Evolutionary conservation across 73 alveolate species (phyloP), one percentile per base, ranked within the genome.

Genomic region (Paramecium biaurelia): DNA sequence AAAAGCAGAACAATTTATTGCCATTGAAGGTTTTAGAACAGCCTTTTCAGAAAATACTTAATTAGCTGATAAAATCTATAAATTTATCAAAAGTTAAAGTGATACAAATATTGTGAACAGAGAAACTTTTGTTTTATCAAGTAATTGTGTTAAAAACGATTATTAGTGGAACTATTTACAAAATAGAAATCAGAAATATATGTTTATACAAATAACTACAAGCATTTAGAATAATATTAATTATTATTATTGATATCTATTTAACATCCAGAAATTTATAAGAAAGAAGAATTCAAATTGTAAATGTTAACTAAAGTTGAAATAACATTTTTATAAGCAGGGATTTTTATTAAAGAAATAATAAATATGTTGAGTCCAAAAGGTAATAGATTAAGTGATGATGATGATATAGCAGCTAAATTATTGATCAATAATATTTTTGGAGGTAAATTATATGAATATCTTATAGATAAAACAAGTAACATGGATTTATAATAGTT

Each of bases 371-470:
- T 74, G 58, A 74, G 87, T 74, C 59, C 57, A 74, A 74, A 74
- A 43, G 87, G 87, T 1, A 35, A 74, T 21, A 74, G 12, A 74
- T 74, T 74, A 35, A 74, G 87, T 37, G 34, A 38, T n/a, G 87
- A 74, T 35, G 87, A 74, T 74, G 87, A 74, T 74, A 68, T 74
- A n/a, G 87, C 87, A 32, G 87, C 87, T n/a, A 74, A 74, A 74
- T 11, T 74, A 43, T 38, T 74, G 18, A 74, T 38, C 35, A 74
- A 74, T 74, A 74, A 74, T 38, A 74, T 74, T 30, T 74, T 74
- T 74, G 87, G 57, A 35, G 87, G 68, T 53, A 53, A 18, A 5
- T 18, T 53, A 53, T 5, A 18, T 53, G 11, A 5, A 53, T 53
- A n/a, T 47, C 21, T 1, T 0, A 53, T 18, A 53, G 68, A 74